Percentiles rank a stretch among this genome's conserved stretches.
These are phyloP conservation scores for Verbena officinalis DNA, from an alignment of 257 asterid species.

Conservation along the genomic window DNA sequence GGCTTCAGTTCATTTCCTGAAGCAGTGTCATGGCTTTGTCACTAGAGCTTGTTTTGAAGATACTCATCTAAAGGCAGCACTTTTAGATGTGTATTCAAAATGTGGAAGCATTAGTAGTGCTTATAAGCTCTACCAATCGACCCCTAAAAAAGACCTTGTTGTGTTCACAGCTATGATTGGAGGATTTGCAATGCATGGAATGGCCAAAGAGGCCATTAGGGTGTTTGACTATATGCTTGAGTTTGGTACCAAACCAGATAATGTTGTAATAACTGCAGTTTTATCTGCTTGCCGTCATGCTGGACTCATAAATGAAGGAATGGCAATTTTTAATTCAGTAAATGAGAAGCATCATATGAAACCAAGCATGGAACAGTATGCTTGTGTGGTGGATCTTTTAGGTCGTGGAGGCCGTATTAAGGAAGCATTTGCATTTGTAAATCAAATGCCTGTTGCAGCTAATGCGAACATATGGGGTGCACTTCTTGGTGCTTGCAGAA, in stretches of 20 bases:
- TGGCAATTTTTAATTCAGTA: constrained; percentile 59
- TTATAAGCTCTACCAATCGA: constrained; percentile 59
- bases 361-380: constrained; percentile 79
- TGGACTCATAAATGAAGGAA: constrained; percentile 75
- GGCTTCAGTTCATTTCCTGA: constrained; percentile 68
- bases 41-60: constrained; percentile 56
- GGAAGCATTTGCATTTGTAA: constrained; percentile 66
- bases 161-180: constrained; percentile 83
- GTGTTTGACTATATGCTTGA: constrained; percentile 61
- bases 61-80: constrained; percentile 59
- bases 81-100: constrained; percentile 70
- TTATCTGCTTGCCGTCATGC: constrained; percentile 86
- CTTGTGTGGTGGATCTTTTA: constrained; percentile 83
- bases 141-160: constrained; percentile 62
- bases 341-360: constrained; percentile 49
- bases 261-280: constrained; percentile 66
- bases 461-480: constrained; percentile 74
- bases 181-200: constrained; percentile 87
- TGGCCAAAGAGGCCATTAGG: constrained; percentile 64
- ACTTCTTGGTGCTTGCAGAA: constrained; percentile 73
- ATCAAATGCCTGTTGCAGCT: constrained; percentile 62
- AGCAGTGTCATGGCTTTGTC: constrained; percentile 74
- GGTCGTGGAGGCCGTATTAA: constrained; percentile 70
- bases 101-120: constrained; percentile 71
- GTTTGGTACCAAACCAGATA: constrained; percentile 65